Percentiles rank a stretch among this genome's conserved stretches.
These are phyloP conservation scores for Mucor ambiguus DNA, from an alignment of 371 early-diverging fungal species.

Conservation along the genomic window DNA sequence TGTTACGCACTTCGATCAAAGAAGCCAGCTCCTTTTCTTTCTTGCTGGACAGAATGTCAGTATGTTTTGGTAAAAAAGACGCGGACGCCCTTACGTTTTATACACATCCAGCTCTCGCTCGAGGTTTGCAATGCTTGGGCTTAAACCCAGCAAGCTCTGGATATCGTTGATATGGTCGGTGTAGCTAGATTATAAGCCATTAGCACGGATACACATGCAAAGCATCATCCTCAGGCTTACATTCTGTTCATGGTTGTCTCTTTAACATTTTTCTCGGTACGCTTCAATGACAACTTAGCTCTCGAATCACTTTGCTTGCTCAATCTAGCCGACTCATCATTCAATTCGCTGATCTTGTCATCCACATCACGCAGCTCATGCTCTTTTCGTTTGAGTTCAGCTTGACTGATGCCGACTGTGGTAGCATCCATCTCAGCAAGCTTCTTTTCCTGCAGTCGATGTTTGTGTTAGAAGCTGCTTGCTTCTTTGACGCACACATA, in stretches of 20 bases:
- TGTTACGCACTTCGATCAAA: slow-evolving; percentile 18
- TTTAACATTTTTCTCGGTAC: slow-evolving; percentile 47
- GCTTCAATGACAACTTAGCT: slow-evolving; percentile 59
- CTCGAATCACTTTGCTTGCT: slow-evolving; percentile 61
- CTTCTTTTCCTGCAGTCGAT: slow-evolving; percentile 6
- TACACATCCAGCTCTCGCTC: slow-evolving; percentile 25
- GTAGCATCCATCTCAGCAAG: slow-evolving; percentile 1
- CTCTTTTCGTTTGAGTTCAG: slow-evolving; percentile 31
- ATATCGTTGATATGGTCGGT: slow-evolving; percentile 35
- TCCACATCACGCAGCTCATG: slow-evolving; percentile 29
- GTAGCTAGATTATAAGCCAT: slow-evolving; percentile 2
- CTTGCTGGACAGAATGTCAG: slow-evolving; percentile 2
- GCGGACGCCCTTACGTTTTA: not conserved
- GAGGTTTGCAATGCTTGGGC: slow-evolving; percentile 30
- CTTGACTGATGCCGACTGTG: not conserved
- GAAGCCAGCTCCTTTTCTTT: slow-evolving; percentile 34
- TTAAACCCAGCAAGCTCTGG: slow-evolving; percentile 21
- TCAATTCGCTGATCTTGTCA: slow-evolving; percentile 31
- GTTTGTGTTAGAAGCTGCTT: not conserved
- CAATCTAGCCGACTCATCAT: slow-evolving; percentile 53
- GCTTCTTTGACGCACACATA: too few relatives aligned
- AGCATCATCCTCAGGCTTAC: slow-evolving; percentile 2
- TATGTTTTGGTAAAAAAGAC: not conserved
- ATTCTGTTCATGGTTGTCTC: slow-evolving; percentile 26
- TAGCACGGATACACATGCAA: not conserved